A percentile compares a stretch with the other conserved stretches of the same genome.
Evolutionary conservation across 2,329 filamentous ascomycete species (phyloP).

Genomic region (Neonectria hederae): DNA sequence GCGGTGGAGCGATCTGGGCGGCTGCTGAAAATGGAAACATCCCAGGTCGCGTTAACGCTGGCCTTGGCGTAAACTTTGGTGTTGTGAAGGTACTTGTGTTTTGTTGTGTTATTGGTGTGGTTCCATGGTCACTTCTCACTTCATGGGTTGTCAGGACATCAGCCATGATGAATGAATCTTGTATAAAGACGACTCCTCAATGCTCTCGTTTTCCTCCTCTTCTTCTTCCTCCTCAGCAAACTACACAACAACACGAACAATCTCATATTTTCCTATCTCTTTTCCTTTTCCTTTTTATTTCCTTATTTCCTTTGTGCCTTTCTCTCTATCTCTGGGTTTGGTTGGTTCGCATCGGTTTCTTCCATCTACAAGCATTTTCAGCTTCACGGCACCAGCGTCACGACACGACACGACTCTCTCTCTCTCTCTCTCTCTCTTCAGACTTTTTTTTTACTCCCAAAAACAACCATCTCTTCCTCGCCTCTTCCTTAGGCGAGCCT

Average conservation of each 20-base stretch:
- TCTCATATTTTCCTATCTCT: conserved; percentile 33
- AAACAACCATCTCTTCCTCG: conserved; percentile 22
- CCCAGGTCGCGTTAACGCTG: conserved; percentile 6
- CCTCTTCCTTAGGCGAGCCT: conserved; percentile 32
- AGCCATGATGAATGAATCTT: conserved; percentile 16
- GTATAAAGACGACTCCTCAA: conserved; percentile 39
- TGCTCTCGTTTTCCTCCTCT: conserved; percentile 19
- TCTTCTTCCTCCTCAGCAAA: conserved; percentile 36
- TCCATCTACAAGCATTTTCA: conserved; percentile 13
- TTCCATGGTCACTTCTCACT: not conserved
- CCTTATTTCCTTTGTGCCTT: conserved; percentile 34
- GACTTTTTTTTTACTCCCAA: conserved; percentile 26
- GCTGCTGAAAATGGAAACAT: conserved; percentile 41
- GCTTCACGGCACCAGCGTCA: conserved; percentile 19
- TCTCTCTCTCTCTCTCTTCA: conserved; percentile 12
- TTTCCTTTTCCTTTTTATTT: conserved; percentile 38
- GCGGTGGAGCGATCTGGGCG: conserved; percentile 24
- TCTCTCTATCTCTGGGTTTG: conserved; percentile 36
- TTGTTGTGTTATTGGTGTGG: conserved; percentile 1
- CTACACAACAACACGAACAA: conserved; percentile 34
- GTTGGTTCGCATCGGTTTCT: conserved; percentile 35
- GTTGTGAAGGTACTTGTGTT: not conserved
- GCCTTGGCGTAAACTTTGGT: not conserved
- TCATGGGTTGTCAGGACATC: not conserved
- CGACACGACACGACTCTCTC: conserved; percentile 17